Percentiles rank a stretch among this genome's conserved stretches.
These are phyloP conservation scores for Lactuca sativa DNA, from an alignment of 129 eudicot genomes.

Conservation along the genomic window DNA sequence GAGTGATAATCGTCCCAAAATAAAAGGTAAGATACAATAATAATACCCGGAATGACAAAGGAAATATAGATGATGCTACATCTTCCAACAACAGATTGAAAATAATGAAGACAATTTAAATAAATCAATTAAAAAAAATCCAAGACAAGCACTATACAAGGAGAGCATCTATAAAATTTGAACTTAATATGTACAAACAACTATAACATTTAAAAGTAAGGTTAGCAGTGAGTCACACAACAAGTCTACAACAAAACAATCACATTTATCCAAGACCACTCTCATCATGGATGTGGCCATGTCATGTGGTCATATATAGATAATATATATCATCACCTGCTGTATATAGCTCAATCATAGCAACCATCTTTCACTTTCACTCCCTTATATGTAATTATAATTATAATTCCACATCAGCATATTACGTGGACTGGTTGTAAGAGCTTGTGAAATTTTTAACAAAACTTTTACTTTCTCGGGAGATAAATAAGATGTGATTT, in stretches of 20 bases:
- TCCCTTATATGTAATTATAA: background rate
- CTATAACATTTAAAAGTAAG: conserved; percentile 15
- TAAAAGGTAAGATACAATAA: too few species aligned
- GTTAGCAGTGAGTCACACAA: conserved; percentile 13
- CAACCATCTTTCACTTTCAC: conserved; percentile 13
- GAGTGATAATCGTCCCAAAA: too few species aligned
- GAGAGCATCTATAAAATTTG: conserved; percentile 7
- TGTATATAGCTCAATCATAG: conserved; percentile 4
- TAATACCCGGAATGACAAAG: too few species aligned
- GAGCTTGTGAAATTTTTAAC: conserved; percentile 12
- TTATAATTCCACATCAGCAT: conserved; percentile 10
- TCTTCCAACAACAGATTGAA: too few species aligned
- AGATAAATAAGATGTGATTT: conserved; percentile 8
- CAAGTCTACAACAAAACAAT: conserved; percentile 29
- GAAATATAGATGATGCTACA: too few species aligned
- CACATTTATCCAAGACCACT: background rate
- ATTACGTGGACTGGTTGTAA: conserved; percentile 2
- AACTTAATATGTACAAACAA: conserved; percentile 23
- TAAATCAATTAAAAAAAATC: background rate
- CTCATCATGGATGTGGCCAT: background rate
- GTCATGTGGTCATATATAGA: background rate
- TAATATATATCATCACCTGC: conserved; percentile 18
- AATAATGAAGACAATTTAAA: background rate
- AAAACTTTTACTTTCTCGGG: background rate
- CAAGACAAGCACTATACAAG: conserved; percentile 6